Base-by-base conservation (phyloP, 139 green algal species). In the Mesotaenium endlicherianum region DNA sequence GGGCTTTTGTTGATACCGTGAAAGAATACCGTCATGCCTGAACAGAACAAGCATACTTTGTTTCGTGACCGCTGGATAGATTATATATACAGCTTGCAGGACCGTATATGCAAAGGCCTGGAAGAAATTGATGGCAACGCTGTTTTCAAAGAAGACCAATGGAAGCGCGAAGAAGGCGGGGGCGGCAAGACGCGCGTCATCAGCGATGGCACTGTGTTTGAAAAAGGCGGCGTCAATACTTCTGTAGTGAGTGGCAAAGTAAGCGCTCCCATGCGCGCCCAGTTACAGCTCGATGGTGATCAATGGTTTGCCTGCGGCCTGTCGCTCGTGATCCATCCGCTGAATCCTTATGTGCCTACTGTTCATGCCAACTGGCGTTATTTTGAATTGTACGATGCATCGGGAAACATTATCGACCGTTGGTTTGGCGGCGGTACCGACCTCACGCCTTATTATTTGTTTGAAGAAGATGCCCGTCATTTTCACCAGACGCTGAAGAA, bases 351-450 rank as follows among this genome's bases (percentile, higher is more conserved):
- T 71, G 92, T 89, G 11, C 96, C 96, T 36, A 98, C 95, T 47
- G 97, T 98, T 94, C 96, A 99, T 93, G 98, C 98, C 92, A 98
- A 99, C 93, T 99, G 98, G 92, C 91, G 96, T 38, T 98, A 98
- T 89, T 99, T 99, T 88, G 94, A 98, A 91, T n/a, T n/a, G n/a
- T 98, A 96, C 0, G 94, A 98, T 60, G 92, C 94, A 20, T 97
- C 92, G 90, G 93, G 95, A 39, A 95, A 93, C 81, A 88, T 31
- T 3, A 45, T 31, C 30, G 67, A 43, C 88, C 98, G 95, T 95
- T 99, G 96, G 96, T 99, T 98, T 90, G 96, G 96, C 38, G 96
- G 96, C 74, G 96, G 96, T 87, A 98, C 94, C 34, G 96, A 99
- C 90, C 96, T 99, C 90, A 99, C 96, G 11, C 96, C 96, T 31